A percentile compares a stretch with the other conserved stretches of the same genome.
These are phyloP conservation scores for Coemansia sp. DNA, from an alignment of 192 early-diverging fungal species.

Conservation along the genomic window DNA sequence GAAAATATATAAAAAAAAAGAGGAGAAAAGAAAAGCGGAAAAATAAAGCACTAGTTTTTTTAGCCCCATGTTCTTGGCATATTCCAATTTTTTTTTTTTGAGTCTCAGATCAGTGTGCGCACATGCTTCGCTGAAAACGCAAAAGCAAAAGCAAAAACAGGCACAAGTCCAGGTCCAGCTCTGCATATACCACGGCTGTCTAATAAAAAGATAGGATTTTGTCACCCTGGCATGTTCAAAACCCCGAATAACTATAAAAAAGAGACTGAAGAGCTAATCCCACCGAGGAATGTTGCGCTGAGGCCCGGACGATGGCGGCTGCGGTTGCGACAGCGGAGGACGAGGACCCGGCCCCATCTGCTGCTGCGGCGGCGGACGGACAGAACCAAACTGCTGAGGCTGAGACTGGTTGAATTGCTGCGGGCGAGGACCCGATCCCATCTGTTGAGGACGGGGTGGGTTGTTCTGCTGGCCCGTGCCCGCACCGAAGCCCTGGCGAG, in stretches of 20 bases:
- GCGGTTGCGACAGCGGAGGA: background rate
- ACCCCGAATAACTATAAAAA: background rate
- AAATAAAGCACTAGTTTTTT: background rate
- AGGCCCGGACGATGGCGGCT: background rate
- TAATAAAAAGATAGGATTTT: too few relatives aligned
- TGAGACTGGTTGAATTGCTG: background rate
- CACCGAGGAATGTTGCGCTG: slow-evolving; percentile 35
- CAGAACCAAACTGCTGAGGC: background rate
- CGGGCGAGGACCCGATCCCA: background rate
- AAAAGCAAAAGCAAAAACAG: background rate
- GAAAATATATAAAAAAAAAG: background rate
- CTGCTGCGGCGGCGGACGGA: background rate
- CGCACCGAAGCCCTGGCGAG: background rate
- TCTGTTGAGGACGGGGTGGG: background rate
- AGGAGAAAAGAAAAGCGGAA: background rate
- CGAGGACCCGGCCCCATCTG: background rate
- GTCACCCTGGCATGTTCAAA: too few relatives aligned
- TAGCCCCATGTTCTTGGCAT: too few relatives aligned
- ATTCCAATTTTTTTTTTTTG: background rate
- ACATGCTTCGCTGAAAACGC: too few relatives aligned
- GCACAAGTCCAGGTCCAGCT: background rate
- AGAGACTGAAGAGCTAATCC: slow-evolving; percentile 13
- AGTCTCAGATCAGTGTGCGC: background rate
- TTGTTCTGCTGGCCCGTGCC: background rate
- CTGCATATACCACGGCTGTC: too few relatives aligned